Conservation (phyloP, 768 basidiomycete species). For the Serpula lacrymans region DNA sequence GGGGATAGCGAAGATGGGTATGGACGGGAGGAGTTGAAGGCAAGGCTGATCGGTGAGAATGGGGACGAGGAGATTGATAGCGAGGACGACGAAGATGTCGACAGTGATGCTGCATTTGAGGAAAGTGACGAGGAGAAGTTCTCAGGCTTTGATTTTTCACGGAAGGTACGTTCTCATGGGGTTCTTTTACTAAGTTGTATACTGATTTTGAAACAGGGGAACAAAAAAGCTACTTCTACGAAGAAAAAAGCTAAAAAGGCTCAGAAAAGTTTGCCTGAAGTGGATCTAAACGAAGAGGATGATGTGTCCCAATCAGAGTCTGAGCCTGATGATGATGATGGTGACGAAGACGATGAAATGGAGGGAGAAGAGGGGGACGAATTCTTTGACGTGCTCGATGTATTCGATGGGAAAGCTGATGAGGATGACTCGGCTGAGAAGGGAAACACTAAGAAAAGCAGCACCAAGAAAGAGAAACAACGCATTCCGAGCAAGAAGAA, state of each 20-base stretch:
- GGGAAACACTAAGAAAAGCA: neutral
- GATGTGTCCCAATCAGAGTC: conserved; percentile 19
- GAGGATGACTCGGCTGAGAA: conserved; percentile 20
- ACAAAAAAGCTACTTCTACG: conserved; percentile 15
- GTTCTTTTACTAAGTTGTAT: conserved; percentile 1
- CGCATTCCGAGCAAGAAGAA: conserved; percentile 17
- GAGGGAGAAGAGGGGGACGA: conserved; percentile 49
- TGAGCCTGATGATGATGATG: conserved; percentile 26
- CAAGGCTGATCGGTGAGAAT: conserved; percentile 51
- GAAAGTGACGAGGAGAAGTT: conserved; percentile 79
- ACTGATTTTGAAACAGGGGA: conserved; percentile 11
- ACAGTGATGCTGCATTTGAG: conserved; percentile 81
- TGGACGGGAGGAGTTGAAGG: conserved; percentile 34
- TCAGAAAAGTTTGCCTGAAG: conserved; percentile 43
- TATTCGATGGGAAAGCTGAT: conserved; percentile 61
- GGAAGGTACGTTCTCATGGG: conserved; percentile 35
- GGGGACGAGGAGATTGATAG: conserved; percentile 52
- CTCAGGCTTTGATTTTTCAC: conserved; percentile 51
- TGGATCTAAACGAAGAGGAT: conserved; percentile 66
- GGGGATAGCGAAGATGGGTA: conserved; percentile 28
- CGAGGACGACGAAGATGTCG: conserved; percentile 82
- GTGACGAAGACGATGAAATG: conserved; percentile 37
- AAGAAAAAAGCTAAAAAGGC: conserved; percentile 21
- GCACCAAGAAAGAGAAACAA: conserved; percentile 10
- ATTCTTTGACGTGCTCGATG: conserved; percentile 62